Evolutionary conservation across 306 rosid species (phyloP).

Genomic region (Begonia peltatifolia): DNA sequence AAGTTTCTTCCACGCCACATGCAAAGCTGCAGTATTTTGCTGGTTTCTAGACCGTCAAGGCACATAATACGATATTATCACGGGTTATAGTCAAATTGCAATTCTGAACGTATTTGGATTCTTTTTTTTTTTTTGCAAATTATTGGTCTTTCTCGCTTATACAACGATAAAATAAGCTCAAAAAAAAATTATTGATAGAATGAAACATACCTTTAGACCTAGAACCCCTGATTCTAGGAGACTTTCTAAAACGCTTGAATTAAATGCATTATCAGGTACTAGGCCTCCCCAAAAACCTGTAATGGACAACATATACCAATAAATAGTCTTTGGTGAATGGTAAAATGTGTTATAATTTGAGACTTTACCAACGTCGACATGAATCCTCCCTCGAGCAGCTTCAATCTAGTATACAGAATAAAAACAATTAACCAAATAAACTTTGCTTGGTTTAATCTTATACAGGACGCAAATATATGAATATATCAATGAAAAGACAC

Average conservation of each 20-base stretch:
- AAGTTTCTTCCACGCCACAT: too few species aligned
- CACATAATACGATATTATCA: too few species aligned
- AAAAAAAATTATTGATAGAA: not conserved
- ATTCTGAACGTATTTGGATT: too few species aligned
- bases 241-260: conserved; percentile 59
- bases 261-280: conserved; percentile 80
- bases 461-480: too few species aligned
- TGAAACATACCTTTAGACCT: conserved; percentile 60
- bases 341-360: conserved; percentile 7
- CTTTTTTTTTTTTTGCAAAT: not conserved
- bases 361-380: conserved; percentile 78
- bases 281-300: conserved; percentile 99
- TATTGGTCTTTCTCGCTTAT: too few species aligned
- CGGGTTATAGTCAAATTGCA: not conserved
- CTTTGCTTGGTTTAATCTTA: too few species aligned
- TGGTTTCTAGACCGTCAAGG: too few species aligned
- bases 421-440: conserved; percentile 11
- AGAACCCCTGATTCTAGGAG: conserved; percentile 81
- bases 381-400: conserved; percentile 53
- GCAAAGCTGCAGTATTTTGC: too few species aligned
- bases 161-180: too few species aligned
- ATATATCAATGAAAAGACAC: not conserved
- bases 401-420: conserved; percentile 31
- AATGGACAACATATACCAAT: conserved; percentile 11
- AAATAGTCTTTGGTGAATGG: not conserved